Base-by-base conservation (phyloP, 768 basidiomycete genomes). In the Hemileccinum rubropunctum region DNA sequence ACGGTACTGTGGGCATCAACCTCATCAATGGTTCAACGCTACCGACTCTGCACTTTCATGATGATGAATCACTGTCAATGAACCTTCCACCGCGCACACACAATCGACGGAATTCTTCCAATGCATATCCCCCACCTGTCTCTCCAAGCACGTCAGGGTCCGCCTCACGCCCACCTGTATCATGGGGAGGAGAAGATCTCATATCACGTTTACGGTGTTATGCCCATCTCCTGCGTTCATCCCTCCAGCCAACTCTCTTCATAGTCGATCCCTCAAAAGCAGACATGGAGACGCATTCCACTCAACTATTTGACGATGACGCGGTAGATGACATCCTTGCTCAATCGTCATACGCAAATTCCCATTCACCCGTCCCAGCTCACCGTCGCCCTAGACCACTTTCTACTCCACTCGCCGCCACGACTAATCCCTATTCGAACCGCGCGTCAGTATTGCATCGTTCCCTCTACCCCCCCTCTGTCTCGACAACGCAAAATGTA, bases 41-140 rank as follows among this genome's bases (percentile, higher is more conserved):
- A 0, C 91, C 94, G 0, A 91, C 89, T 1, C 79, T 99, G 3
- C 83, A 94, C 68, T 98, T 98, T 68, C 97, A 98, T 67, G 97
- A 98, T 63, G 95, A 98, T 59, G 95, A 98, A 67, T 95, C 93
- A 0, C 81, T 81, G 28, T 94, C 93, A 4, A 82, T 84, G 64
- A 80, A 80, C 3, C 67, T 81, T 45, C 62, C 67, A 11, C 62
- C 63, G 56, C 82, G 50, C 60, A 12, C 47, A 28, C 77, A 60
- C 60, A 65, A 54, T 45, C 64, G 57, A 44, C 67, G 56, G 28
- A 67, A 61, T 50, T 71, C 71, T 45, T 68, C 76, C 3, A 79
- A 74, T 17, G 72, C 82, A 12, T 90, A 88, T 58, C 86, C 78
- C 13, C 76, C 88, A 44, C 80, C 85, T 1, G 76, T 78, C 14